Conservation (phyloP, 2,329 filamentous ascomycete genomes). For the Hypoxylon rubiginosum region DNA sequence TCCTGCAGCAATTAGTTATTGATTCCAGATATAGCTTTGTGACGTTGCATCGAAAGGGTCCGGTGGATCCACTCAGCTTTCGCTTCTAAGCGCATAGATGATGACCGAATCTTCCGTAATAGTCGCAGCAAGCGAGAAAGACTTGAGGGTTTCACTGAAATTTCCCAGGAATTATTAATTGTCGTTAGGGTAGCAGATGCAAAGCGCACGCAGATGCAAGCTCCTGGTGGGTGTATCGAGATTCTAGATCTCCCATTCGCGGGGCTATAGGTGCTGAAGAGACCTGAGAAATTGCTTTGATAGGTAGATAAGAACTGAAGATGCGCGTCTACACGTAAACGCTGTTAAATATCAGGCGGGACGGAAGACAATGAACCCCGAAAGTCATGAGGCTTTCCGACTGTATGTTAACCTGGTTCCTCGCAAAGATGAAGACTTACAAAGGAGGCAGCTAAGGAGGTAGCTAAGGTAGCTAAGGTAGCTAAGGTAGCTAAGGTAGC, state of each 20-base stretch:
- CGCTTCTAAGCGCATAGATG: neutral
- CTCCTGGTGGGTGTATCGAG: slow-evolving; percentile 14
- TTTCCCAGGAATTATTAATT: neutral
- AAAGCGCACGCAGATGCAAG: slow-evolving; percentile 27
- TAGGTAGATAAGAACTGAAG: slow-evolving; percentile 20
- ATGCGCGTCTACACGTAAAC: slow-evolving; percentile 2
- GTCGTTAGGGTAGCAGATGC: slow-evolving; percentile 16
- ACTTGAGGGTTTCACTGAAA: neutral
- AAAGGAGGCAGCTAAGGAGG: neutral
- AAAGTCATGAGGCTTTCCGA: slow-evolving; percentile 16
- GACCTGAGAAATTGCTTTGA: neutral
- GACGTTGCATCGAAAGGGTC: neutral
- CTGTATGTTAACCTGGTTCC: slow-evolving; percentile 4
- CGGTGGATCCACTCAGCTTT: neutral
- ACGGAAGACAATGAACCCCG: slow-evolving; percentile 12
- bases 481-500: neutral
- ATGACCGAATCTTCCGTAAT: neutral
- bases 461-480: slow-evolving; percentile 7
- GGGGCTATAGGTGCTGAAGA: slow-evolving; percentile 25
- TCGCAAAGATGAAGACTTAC: neutral
- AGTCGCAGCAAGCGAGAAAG: neutral
- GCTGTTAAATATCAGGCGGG: neutral
- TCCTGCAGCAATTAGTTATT: neutral
- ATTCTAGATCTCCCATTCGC: slow-evolving; percentile 34
- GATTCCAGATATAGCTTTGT: neutral